phyloP scores from a whole-genome alignment of 306 rosid species.

The Cucurbita argyrosperma region DNA sequence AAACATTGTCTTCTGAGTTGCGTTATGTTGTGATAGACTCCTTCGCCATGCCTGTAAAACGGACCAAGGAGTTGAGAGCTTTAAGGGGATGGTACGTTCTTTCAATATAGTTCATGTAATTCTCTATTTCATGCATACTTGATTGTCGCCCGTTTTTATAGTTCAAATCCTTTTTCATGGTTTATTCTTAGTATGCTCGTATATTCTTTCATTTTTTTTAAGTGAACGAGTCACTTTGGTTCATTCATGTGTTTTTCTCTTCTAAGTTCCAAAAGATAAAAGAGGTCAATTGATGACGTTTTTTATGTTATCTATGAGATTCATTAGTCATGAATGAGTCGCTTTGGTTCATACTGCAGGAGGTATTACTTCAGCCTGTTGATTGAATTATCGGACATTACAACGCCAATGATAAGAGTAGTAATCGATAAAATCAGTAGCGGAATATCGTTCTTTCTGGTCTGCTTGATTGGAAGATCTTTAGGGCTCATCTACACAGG shows the following conservation, averaged over 20 bases:
- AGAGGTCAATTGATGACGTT: too few relatives aligned
- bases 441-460: conserved; percentile 69
- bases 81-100: conserved; percentile 66
- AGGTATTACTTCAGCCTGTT: conserved; percentile 83
- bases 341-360: conserved; percentile 30
- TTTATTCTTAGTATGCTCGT: background rate
- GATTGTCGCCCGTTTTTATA: background rate
- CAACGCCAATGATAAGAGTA: conserved; percentile 57
- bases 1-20: conserved; percentile 16
- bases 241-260: background rate
- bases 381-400: conserved; percentile 77
- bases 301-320: too few relatives aligned
- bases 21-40: conserved; percentile 27
- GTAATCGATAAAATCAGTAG: conserved; percentile 58
- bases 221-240: background rate
- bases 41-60: conserved; percentile 62
- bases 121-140: background rate
- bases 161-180: background rate
- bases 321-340: background rate
- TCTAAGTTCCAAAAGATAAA: background rate
- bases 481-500: conserved; percentile 87
- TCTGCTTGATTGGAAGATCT: conserved; percentile 82
- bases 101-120: conserved; percentile 1
- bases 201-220: background rate
- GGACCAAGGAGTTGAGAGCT: conserved; percentile 75